Base-by-base conservation (phyloP, 1,284 basidiomycete genomes). In the Moesziomyces sp. region DNA sequence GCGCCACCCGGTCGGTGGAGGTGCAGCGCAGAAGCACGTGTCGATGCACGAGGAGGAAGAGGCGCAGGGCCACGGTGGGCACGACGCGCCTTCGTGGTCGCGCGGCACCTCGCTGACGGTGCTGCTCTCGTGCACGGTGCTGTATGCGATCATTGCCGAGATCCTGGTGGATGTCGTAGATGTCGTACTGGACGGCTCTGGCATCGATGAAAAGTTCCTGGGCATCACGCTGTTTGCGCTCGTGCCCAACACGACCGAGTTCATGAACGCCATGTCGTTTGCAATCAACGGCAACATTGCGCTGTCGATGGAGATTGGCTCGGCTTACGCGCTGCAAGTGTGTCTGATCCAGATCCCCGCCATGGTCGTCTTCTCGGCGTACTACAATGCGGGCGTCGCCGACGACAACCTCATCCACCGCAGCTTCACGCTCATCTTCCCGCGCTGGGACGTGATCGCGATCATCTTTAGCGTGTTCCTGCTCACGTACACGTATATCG, bases 231-330 rank as follows among this genome's bases (percentile, higher is more conserved):
- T 99, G 10, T 99, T 99, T 80, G 96, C 97, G 2, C 88, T 99
- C 35, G 95, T 99, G 0, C 97, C 97, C 11, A 99, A 99, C 85
- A 97, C 95, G 18, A 99, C 97, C 21, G 97, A 99, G 86, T 99
- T 99, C 84, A 98, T 99, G 96, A 99, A 99, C 84, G 97, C 97
- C 58, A 97, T 99, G 81, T 96, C 94, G n/a, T 99, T 99, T 82
- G 96, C 97, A 18, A 86, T 99, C 77, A 93, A 97, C 80, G 96
- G 93, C 16, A 99, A 99, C 84, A 99, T 99, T 75, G 94, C 97
- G 1, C 86, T 99, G 3, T 82, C 80, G 16, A 97, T 99, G 94
- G 97, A 99, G 86, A 99, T 99, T 75, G 97, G 97, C 16, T 98
- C 95, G 0, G 97, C 97, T 1, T 99, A 99, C 84, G 97, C 96